These are phyloP conservation scores for Botrytis deweyae DNA, from an alignment of 2,329 filamentous ascomycete genomes.

Conservation along the genomic window DNA sequence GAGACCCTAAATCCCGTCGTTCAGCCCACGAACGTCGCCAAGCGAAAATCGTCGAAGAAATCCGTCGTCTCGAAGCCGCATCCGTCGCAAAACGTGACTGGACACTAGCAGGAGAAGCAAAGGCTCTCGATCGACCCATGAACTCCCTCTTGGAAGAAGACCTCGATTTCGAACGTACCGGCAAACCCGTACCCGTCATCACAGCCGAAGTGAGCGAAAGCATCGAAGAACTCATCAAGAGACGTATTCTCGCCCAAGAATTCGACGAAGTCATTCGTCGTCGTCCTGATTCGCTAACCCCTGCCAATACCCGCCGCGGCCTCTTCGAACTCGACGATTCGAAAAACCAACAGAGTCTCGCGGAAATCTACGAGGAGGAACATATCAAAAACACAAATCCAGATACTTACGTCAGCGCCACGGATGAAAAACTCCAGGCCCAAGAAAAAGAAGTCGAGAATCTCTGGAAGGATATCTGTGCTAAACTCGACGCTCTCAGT, in stretches of 20 bases:
- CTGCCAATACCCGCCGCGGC: constrained; percentile 63
- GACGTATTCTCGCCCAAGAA: constrained; percentile 82
- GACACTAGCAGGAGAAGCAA: constrained; percentile 85
- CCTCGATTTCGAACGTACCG: constrained; percentile 90
- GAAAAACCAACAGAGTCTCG: constrained; percentile 83
- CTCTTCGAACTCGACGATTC: constrained; percentile 74
- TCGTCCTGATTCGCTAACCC: constrained; percentile 70
- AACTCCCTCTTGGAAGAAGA: constrained; percentile 95
- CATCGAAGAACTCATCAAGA: constrained; percentile 92
- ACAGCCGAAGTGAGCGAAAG: constrained; percentile 87
- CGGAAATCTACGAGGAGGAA: constrained; percentile 92
- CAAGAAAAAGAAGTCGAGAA: constrained; percentile 80
- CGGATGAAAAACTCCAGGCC: constrained; percentile 77
- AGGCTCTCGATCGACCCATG: constrained; percentile 74
- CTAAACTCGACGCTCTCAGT: constrained; percentile 81
- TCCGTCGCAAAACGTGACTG: constrained; percentile 89
- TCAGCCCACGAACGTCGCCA: constrained; percentile 86
- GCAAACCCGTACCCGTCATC: constrained; percentile 92
- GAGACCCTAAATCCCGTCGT: constrained; percentile 68
- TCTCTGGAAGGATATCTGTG: constrained; percentile 79
- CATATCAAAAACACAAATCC: constrained; percentile 77
- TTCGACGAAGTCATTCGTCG: constrained; percentile 90
- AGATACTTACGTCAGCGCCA: constrained; percentile 73
- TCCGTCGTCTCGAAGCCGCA: constrained; percentile 83
- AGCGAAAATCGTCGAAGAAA: constrained; percentile 83